Evolutionary conservation across 2,329 filamentous ascomycete genomes (phyloP).

Genomic region (Arthrocladium fulminans): DNA sequence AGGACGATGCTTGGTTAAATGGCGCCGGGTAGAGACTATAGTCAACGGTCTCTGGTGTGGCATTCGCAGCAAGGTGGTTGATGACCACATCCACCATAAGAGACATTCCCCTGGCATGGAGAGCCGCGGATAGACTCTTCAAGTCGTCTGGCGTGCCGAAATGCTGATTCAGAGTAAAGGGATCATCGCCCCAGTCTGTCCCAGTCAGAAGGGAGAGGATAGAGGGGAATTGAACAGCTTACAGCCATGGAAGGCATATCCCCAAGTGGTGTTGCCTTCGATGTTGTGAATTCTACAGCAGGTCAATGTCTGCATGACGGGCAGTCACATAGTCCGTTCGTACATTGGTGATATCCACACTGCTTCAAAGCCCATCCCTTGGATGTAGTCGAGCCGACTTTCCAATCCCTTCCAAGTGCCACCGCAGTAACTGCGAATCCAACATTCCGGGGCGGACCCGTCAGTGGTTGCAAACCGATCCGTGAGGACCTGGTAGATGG

Average conservation of each 20-base stretch:
- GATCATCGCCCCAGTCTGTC: slow-evolving; percentile 42
- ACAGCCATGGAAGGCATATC: too few relatives aligned
- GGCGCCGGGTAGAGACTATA: not conserved
- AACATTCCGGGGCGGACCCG: slow-evolving; percentile 28
- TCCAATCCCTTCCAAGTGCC: slow-evolving; percentile 44
- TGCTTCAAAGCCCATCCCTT: slow-evolving; percentile 42
- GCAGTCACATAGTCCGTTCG: too few relatives aligned
- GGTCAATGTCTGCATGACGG: too few relatives aligned
- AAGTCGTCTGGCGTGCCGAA: slow-evolving; percentile 43
- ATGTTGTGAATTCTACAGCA: too few relatives aligned
- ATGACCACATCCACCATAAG: slow-evolving; percentile 47
- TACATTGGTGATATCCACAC: slow-evolving; percentile 41
- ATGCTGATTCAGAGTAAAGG: slow-evolving; percentile 41
- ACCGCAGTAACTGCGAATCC: slow-evolving; percentile 39
- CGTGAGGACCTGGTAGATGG: slow-evolving; percentile 41
- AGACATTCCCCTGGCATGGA: slow-evolving; percentile 42
- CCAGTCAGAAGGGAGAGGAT: too few relatives aligned
- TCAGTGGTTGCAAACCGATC: slow-evolving; percentile 39
- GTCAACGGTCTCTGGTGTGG: not conserved
- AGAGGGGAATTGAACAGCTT: too few relatives aligned
- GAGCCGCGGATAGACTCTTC: slow-evolving; percentile 35
- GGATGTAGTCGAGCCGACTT: slow-evolving; percentile 43
- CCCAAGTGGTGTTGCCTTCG: too few relatives aligned
- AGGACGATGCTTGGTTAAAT: not conserved
- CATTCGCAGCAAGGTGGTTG: not conserved